These are phyloP conservation scores for Nyssa sinensis DNA, from an alignment of 148 eudicot species.

Conservation along the genomic window DNA sequence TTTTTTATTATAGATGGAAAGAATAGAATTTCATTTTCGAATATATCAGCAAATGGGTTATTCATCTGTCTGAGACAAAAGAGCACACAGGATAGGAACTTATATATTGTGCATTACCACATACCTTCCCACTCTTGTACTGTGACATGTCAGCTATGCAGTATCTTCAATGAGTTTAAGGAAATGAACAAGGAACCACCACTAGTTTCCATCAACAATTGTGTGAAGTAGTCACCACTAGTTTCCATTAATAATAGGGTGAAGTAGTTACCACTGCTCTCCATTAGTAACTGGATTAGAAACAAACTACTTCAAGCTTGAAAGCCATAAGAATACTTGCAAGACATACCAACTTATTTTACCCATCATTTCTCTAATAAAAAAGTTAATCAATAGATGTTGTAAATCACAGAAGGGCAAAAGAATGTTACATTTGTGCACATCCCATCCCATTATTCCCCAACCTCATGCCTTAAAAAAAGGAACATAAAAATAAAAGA, in stretches of 20 bases:
- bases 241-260: no score
- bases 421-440: not conserved
- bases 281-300: no score
- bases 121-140: slow-evolving; percentile 85
- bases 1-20: not conserved
- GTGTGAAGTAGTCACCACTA: no score
- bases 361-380: not conserved
- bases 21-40: not conserved
- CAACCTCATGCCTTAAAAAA: not conserved
- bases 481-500: not conserved
- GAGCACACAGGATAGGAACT: not conserved
- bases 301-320: not conserved
- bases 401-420: not conserved
- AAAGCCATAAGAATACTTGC: not conserved
- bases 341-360: not conserved
- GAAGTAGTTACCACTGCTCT: no score
- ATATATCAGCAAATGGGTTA: not conserved
- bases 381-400: not conserved
- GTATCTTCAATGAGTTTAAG: slow-evolving; percentile 63
- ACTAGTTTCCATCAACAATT: not conserved
- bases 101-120: not conserved
- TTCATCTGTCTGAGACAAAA: not conserved
- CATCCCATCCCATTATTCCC: not conserved
- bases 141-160: slow-evolving; percentile 98
- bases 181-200: slow-evolving; percentile 13